Conservation (phyloP, 2,329 filamentous ascomycete genomes). For the Pestalotiopsis sp. region DNA sequence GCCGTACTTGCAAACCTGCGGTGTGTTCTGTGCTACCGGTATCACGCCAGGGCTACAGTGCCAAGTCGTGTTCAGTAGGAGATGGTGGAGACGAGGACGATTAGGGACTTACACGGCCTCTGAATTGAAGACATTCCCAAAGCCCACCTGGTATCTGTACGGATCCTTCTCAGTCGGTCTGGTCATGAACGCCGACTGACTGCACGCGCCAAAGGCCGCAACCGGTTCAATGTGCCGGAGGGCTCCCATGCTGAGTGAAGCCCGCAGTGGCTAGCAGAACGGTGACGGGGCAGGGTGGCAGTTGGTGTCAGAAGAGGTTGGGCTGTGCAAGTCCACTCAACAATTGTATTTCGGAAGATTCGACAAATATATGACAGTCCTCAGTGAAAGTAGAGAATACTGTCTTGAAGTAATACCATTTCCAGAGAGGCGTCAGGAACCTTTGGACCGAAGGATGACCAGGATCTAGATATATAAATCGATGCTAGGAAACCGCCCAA, state of each 20-base stretch:
- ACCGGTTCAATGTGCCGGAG: background rate
- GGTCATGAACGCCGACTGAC: conserved; percentile 18
- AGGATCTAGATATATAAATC: conserved; percentile 1
- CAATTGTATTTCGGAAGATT: no score
- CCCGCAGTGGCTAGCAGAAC: background rate
- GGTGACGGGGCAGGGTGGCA: no score
- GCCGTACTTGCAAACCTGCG: conserved; percentile 28
- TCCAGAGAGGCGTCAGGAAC: background rate
- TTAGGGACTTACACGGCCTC: conserved; percentile 21
- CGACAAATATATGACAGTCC: no score
- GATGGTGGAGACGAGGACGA: no score
- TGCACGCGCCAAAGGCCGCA: conserved; percentile 11
- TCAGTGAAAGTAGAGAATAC: background rate
- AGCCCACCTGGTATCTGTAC: conserved; percentile 24
- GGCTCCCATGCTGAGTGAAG: conserved; percentile 1
- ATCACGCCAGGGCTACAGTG: conserved; percentile 13
- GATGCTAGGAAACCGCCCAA: background rate
- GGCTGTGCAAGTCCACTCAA: no score
- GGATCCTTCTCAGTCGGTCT: conserved; percentile 16
- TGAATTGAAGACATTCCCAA: conserved; percentile 23
- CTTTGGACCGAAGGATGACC: background rate
- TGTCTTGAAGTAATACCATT: background rate
- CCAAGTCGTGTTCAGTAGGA: background rate
- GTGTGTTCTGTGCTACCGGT: conserved; percentile 21
- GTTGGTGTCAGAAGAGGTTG: no score